These are phyloP conservation scores for Dorcoceras hygrometricum DNA, from an alignment of 257 asterid species.

Conservation along the genomic window DNA sequence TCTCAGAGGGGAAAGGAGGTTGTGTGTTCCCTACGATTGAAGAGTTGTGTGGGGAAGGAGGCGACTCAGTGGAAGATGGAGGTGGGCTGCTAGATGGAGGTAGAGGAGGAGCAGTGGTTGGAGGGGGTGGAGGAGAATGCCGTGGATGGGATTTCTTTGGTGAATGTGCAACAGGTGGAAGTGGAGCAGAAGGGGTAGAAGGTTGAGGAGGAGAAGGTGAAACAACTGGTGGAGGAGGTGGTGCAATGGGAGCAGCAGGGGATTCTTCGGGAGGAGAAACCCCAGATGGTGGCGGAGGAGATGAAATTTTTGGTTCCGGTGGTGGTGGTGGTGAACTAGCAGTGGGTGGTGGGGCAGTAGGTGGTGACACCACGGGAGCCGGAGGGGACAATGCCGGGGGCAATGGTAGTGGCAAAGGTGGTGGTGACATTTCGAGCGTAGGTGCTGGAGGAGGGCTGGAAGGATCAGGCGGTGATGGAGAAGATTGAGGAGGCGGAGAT, in stretches of 20 bases:
- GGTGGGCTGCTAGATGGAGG: slow-evolving; percentile 38
- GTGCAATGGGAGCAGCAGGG: slow-evolving; percentile 39
- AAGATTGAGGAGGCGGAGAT: slow-evolving; percentile 29
- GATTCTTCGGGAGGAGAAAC: slow-evolving; percentile 37
- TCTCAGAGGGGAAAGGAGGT: slow-evolving; percentile 45
- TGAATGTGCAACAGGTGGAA: slow-evolving; percentile 38
- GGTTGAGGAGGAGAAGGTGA: slow-evolving; percentile 50
- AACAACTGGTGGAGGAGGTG: slow-evolving; percentile 40
- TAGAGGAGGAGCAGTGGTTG: slow-evolving; percentile 36
- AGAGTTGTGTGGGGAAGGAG: slow-evolving; percentile 41
- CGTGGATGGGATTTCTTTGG: slow-evolving; percentile 46
- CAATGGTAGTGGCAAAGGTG: slow-evolving; percentile 24
- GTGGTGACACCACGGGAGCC: slow-evolving; percentile 27
- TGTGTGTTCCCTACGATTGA: slow-evolving; percentile 29
- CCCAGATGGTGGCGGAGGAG: slow-evolving; percentile 29
- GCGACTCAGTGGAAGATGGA: slow-evolving; percentile 28
- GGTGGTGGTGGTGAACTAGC: slow-evolving; percentile 31
- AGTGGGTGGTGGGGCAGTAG: slow-evolving; percentile 32
- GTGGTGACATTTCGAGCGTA: slow-evolving; percentile 4
- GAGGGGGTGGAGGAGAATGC: slow-evolving; percentile 40
- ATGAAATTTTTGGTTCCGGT: slow-evolving; percentile 21
- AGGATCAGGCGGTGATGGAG: slow-evolving; percentile 12
- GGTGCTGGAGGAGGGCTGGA: slow-evolving; percentile 26
- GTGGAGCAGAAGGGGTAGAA: slow-evolving; percentile 41
- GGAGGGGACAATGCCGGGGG: slow-evolving; percentile 27